phyloP scores from a whole-genome alignment of 129 eudicot genomes.

The Gnaphalium uliginosum region DNA sequence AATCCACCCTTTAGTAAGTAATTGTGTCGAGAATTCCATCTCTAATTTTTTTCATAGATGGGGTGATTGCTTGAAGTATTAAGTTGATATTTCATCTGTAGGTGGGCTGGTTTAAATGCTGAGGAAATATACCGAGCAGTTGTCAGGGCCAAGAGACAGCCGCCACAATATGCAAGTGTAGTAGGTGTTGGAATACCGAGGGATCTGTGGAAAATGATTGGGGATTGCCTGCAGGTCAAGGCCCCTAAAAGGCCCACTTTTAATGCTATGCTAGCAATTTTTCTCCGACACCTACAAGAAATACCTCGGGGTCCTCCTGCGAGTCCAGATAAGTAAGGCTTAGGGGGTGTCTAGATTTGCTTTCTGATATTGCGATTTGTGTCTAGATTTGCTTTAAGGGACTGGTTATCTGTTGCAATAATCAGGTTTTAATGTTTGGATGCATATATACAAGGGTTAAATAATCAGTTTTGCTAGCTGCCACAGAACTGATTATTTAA shows the following conservation, averaged over 20 bases:
- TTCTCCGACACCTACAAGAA: conserved; percentile 88
- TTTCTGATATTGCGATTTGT: not conserved
- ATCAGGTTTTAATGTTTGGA: conserved; percentile 13
- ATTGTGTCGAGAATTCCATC: not conserved
- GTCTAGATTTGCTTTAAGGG: not conserved
- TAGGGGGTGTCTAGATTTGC: not conserved
- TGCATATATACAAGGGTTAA: not conserved
- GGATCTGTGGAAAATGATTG: conserved; percentile 98
- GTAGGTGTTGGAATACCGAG: conserved; percentile 98
- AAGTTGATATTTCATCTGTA: conserved; percentile 38
- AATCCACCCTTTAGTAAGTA: not conserved
- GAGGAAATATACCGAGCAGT: conserved; percentile 91
- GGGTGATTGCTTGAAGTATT: not conserved
- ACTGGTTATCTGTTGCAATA: conserved; percentile 1
- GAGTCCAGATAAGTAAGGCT: conserved; percentile 83
- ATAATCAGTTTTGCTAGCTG: conserved; percentile 12
- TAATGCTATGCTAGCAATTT: conserved; percentile 82
- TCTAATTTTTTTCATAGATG: not conserved
- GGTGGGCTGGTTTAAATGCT: conserved; percentile 93
- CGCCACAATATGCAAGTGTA: conserved; percentile 98
- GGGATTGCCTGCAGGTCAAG: conserved; percentile 92
- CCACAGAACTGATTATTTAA: not conserved
- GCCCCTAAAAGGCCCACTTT: conserved; percentile 87
- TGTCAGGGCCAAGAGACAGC: conserved; percentile 70
- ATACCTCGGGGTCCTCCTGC: conserved; percentile 95